Percentiles rank a stretch among this genome's conserved stretches.
Conservation (phyloP, 805 yeast genomes). For the Candida sphagnicola region DNA sequence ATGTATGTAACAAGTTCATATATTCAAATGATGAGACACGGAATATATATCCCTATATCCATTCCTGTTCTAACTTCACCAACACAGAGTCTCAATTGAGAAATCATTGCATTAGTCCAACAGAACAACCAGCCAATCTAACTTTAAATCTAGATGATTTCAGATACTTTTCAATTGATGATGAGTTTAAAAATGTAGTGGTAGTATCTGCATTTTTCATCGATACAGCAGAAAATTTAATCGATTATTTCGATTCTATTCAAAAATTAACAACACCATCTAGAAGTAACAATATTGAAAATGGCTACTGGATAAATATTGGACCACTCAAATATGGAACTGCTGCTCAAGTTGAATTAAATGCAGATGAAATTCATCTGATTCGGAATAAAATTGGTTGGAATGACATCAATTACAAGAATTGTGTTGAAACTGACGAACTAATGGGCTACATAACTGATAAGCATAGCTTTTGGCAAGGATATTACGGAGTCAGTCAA, state of each 20-base stretch:
- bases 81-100: constrained; percentile 12
- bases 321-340: constrained; percentile 95
- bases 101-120: constrained; percentile 21
- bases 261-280: constrained; percentile 19
- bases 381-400: constrained; percentile 62
- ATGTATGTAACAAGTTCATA: constrained; percentile 58
- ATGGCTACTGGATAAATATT: constrained; percentile 78
- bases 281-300: constrained; percentile 18
- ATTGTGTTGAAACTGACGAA: constrained; percentile 10
- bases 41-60: constrained; percentile 46
- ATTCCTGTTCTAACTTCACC: constrained; percentile 39
- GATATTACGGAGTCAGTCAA: constrained; percentile 64
- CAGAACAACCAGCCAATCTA: constrained; percentile 44
- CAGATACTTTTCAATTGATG: constrained; percentile 38
- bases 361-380: constrained; percentile 60
- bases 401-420: constrained; percentile 24
- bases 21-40: constrained; percentile 31
- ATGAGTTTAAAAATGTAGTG: constrained; percentile 37
- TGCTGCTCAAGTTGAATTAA: constrained; percentile 72
- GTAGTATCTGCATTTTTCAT: constrained; percentile 73
- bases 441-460: constrained; percentile 67
- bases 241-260: constrained; percentile 70
- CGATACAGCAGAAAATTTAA: constrained; percentile 86
- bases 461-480: constrained; percentile 66
- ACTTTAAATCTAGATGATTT: constrained; percentile 60